Percentiles rank a stretch among this genome's conserved stretches.
These are phyloP conservation scores for Crepidotus variabilis DNA, from an alignment of 768 basidiomycete species.

Conservation along the genomic window DNA sequence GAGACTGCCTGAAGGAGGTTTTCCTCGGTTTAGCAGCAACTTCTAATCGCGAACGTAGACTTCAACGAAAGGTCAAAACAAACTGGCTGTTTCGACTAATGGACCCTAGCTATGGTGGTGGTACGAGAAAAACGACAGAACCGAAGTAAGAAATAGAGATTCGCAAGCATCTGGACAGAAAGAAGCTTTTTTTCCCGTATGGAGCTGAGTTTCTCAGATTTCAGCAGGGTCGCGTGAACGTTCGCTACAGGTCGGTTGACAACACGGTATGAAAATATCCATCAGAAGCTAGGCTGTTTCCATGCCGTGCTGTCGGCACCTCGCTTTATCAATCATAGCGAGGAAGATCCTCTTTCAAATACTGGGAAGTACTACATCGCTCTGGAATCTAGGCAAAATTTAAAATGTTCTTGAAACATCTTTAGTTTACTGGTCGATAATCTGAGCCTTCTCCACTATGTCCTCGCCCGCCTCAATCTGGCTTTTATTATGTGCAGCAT, in stretches of 20 bases:
- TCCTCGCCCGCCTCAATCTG: constrained; percentile 6
- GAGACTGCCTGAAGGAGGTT: neutral
- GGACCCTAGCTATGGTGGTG: neutral
- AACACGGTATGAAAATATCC: neutral
- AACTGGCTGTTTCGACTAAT: neutral
- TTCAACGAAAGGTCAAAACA: neutral
- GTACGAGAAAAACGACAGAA: neutral
- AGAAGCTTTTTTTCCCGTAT: neutral
- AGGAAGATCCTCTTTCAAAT: too few relatives aligned
- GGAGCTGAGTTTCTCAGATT: neutral
- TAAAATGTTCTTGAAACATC: too few relatives aligned
- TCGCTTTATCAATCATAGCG: too few relatives aligned
- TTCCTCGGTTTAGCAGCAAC: neutral
- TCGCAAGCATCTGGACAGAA: neutral
- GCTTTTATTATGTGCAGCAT: constrained; percentile 26
- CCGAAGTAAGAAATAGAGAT: neutral
- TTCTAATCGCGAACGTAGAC: neutral
- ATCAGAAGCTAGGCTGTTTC: too few relatives aligned
- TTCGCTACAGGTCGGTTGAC: neutral
- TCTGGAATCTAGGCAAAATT: too few relatives aligned
- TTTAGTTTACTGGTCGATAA: neutral
- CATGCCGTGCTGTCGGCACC: too few relatives aligned
- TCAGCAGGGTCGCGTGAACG: neutral
- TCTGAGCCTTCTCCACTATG: neutral
- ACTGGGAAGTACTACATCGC: too few relatives aligned